These are phyloP conservation scores for Carallia pectinifolia DNA, from an alignment of 345 rosid species.

Conservation along the genomic window DNA sequence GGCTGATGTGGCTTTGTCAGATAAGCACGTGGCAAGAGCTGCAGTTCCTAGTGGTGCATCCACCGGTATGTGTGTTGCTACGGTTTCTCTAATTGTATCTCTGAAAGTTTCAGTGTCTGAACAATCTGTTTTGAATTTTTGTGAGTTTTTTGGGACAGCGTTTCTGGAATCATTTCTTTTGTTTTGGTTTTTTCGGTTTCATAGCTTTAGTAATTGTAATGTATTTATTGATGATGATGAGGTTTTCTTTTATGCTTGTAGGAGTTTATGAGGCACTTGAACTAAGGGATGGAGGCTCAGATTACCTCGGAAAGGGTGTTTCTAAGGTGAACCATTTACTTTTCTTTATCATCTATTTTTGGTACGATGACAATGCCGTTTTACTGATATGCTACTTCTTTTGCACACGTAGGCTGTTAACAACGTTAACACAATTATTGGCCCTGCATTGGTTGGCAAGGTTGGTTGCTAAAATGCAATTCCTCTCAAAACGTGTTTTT, in stretches of 20 bases:
- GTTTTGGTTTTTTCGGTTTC: neutral
- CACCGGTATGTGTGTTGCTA: slow-evolving; percentile 36
- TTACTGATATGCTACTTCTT: neutral
- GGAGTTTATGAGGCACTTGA: slow-evolving; percentile 70
- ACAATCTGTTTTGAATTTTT: neutral
- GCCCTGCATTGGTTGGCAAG: slow-evolving; percentile 69
- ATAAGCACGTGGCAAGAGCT: slow-evolving; percentile 48
- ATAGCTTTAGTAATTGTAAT: neutral
- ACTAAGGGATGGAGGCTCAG: slow-evolving; percentile 64
- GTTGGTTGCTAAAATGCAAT: slow-evolving; percentile 20
- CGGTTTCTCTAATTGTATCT: too few relatives aligned
- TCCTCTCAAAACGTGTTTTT: too few relatives aligned
- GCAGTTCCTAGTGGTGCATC: slow-evolving; percentile 81
- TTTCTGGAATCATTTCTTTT: neutral
- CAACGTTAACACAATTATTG: slow-evolving; percentile 57
- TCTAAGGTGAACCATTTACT: slow-evolving; percentile 38
- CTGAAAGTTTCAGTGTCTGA: too few relatives aligned
- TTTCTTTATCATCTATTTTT: neutral
- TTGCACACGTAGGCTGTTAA: slow-evolving; percentile 46
- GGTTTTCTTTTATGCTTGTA: slow-evolving; percentile 13
- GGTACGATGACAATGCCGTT: neutral
- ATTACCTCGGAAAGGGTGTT: slow-evolving; percentile 72
- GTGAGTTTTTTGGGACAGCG: neutral
- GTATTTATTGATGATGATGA: neutral
- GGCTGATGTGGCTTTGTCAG: slow-evolving; percentile 49